phyloP scores from a whole-genome alignment of 2,329 filamentous ascomycete species.

The Tolypocladium pustulatum region DNA sequence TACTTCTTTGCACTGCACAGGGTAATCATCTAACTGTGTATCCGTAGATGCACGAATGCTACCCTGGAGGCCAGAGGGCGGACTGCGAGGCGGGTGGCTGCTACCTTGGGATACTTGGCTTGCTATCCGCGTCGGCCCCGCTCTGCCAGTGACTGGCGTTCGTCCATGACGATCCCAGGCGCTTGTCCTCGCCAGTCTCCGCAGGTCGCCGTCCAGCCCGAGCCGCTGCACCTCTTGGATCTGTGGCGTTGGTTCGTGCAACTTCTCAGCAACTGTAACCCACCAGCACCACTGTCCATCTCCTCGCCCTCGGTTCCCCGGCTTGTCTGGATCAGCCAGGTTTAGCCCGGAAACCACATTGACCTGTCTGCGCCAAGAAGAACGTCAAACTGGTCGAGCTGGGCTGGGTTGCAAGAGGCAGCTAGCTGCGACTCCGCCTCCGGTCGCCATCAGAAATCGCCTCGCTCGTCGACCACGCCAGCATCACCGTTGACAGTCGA shows the following conservation, averaged over 20 bases:
- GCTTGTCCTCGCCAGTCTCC: not conserved
- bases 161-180: not conserved
- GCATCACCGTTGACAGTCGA: not conserved
- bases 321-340: not conserved
- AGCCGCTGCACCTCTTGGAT: not conserved
- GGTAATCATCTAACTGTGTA: too few species aligned
- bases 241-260: not conserved
- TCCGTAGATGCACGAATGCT: too few species aligned
- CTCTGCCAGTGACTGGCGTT: not conserved
- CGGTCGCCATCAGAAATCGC: not conserved
- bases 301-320: not conserved
- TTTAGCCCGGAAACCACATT: not conserved
- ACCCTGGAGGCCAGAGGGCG: not conserved
- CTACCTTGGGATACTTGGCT: too few species aligned
- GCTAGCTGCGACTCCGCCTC: not conserved
- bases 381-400: not conserved
- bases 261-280: not conserved
- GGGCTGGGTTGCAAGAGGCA: not conserved
- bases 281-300: not conserved
- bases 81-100: too few species aligned
- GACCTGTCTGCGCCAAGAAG: not conserved
- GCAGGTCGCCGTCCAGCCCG: not conserved
- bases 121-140: not conserved
- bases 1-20: too few species aligned
- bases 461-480: not conserved